Conservation (phyloP, 2,329 filamentous ascomycete genomes). For the Pseudocercospora crystallina region DNA sequence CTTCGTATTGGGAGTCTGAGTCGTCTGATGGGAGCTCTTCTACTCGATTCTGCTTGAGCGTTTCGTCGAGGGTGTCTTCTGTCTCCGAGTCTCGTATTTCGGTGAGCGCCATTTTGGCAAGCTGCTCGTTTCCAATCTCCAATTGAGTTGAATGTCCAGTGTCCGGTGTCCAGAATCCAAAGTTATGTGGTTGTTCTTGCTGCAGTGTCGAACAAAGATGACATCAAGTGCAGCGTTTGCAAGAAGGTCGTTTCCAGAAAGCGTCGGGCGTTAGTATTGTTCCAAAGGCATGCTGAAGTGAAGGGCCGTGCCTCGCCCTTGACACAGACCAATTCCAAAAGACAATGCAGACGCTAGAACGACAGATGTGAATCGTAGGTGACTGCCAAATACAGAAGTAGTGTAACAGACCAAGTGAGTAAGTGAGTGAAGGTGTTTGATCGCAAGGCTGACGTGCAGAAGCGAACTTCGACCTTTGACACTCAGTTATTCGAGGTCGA, state of each 20-base stretch:
- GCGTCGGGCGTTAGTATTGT: slow-evolving; percentile 26
- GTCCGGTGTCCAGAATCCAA: too few species aligned
- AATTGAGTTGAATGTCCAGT: background rate
- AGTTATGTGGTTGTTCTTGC: background rate
- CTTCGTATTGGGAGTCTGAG: slow-evolving; percentile 28
- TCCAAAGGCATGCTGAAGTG: slow-evolving; percentile 17
- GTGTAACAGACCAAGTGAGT: background rate
- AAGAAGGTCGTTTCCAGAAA: too few species aligned
- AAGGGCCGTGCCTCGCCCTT: background rate
- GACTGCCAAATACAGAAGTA: background rate
- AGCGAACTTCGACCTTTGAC: too few species aligned
- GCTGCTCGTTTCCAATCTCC: background rate
- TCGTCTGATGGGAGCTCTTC: slow-evolving; percentile 33
- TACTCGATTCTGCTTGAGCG: slow-evolving; percentile 29
- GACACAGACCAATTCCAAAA: background rate
- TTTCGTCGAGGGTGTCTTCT: slow-evolving; percentile 31
- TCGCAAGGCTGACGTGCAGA: too few species aligned
- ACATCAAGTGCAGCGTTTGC: slow-evolving; percentile 19
- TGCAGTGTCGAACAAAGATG: slow-evolving; percentile 14
- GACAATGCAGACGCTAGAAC: background rate
- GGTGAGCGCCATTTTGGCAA: slow-evolving; percentile 5
- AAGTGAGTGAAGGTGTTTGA: too few species aligned
- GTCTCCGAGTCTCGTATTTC: slow-evolving; percentile 18
- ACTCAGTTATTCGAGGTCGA: too few species aligned
- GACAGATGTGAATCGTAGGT: background rate